Evolutionary conservation across 2,329 filamentous ascomycete species (phyloP), one percentile per base, ranked within the genome.

Genomic region (Setomelanomma holmii): DNA sequence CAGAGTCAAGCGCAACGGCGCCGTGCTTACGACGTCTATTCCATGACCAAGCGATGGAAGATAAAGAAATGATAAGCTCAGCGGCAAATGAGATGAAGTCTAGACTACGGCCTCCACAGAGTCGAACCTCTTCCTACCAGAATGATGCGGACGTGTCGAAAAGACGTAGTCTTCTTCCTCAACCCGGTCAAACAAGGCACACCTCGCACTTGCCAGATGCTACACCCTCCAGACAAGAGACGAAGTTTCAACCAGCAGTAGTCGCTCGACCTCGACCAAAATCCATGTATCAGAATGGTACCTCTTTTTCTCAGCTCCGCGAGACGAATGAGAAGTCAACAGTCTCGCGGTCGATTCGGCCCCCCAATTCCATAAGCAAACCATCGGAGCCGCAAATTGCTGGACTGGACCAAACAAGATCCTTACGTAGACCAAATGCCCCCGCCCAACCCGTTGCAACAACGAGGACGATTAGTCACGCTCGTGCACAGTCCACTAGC

Each of bases 121-220:
- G 12, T 24, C 47, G 45, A 27, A 35, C 46, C 14, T 43, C 40
- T 12, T 45, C 58, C 4, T 44, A 53, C 19, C 58, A 56, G 16
- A 36, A 43, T 19, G 53, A 61, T 45, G 42, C 38, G 17, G 58
- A 61, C 40, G 38, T 36, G 33, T 20, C 35, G 27, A 51, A 62
- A 55, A 53, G 60, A 35, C 63, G 67, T 21, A 73, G 71, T 52
- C 59, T 71, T 45, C 61, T 74, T 23, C 71, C 69, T 14, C 72
- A 74, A 43, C 66, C 62, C 30, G 69, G 69, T n/a, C 62, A 67
- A 19, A 44, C 61, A n/a, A 70, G 48, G 40, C 49, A 55, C 19
- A 51, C 43, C 35, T 57, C 62, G 22, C 55, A 55, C 24, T 23
- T 30, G 20, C 27, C 44, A 22, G 51, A 40, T 16, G 21, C 40